Percentiles rank a stretch among this genome's conserved stretches.
Evolutionary conservation across 2,329 filamentous ascomycete species (phyloP).

Genomic region (Blastomyces silverae): DNA sequence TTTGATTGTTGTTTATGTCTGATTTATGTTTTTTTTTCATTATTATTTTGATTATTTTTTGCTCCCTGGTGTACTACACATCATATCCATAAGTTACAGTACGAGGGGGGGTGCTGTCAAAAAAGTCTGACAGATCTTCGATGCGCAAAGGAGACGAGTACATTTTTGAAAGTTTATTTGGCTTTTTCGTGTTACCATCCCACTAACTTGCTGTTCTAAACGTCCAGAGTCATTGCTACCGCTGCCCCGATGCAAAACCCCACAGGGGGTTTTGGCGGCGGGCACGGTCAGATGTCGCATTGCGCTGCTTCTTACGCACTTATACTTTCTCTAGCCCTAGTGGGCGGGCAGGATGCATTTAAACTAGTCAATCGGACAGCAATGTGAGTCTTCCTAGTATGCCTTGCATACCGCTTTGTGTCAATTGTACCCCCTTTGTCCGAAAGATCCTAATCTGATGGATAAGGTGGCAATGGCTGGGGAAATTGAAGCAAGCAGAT

Average conservation of each 20-base stretch:
- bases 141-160: not conserved
- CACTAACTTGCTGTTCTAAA: conserved; percentile 17
- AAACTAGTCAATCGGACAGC: conserved; percentile 69
- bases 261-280: conserved; percentile 82
- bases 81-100: not conserved
- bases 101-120: not conserved
- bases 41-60: not conserved
- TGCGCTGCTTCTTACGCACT: conserved; percentile 83
- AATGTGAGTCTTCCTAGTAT: conserved; percentile 47
- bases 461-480: conserved; percentile 73
- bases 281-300: conserved; percentile 85
- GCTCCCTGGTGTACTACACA: not conserved
- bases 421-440: not conserved
- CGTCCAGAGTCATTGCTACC: conserved; percentile 59
- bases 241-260: conserved; percentile 74
- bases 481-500: conserved; percentile 72
- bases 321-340: conserved; percentile 68
- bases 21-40: not conserved
- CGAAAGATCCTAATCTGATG: conserved; percentile 5
- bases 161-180: not conserved
- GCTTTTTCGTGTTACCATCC: conserved; percentile 1
- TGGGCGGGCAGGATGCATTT: conserved; percentile 67
- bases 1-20: not conserved
- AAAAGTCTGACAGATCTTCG: not conserved
- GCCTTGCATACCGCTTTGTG: not conserved